Evolutionary conservation across 73 alveolate species (phyloP).

Genomic region (Tetrahymena malaccensis): DNA sequence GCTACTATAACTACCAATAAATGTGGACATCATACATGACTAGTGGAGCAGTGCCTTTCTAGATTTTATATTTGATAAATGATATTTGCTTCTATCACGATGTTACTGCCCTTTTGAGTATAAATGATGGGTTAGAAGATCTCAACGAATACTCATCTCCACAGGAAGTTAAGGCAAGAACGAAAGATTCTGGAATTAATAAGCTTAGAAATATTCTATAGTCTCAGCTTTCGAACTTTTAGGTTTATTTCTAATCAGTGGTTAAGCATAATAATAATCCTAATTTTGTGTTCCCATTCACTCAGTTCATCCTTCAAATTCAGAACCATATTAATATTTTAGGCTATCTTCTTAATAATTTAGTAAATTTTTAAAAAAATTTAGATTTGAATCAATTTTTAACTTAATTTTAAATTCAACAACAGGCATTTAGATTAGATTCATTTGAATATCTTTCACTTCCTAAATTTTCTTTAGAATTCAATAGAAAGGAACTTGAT

Average conservation of each 20-base stretch:
- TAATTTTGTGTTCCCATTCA: not conserved
- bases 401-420: not conserved
- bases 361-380: not conserved
- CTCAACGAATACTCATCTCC: not conserved
- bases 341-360: not conserved
- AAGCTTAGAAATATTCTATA: not conserved
- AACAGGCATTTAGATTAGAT: not conserved
- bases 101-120: not conserved
- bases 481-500: not conserved
- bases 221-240: not conserved
- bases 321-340: not conserved
- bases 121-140: not conserved
- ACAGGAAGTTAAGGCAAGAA: not conserved
- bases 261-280: not conserved
- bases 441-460: not conserved
- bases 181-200: not conserved
- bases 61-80: not conserved
- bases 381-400: not conserved
- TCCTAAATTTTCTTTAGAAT: not conserved
- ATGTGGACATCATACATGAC: not conserved
- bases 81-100: not conserved
- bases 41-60: not conserved
- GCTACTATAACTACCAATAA: not conserved
- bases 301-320: not conserved
- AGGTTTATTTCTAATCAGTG: not conserved